Evolutionary conservation across 1,284 basidiomycete genomes (phyloP).

Genomic region (Bondarzewia mesenterica): DNA sequence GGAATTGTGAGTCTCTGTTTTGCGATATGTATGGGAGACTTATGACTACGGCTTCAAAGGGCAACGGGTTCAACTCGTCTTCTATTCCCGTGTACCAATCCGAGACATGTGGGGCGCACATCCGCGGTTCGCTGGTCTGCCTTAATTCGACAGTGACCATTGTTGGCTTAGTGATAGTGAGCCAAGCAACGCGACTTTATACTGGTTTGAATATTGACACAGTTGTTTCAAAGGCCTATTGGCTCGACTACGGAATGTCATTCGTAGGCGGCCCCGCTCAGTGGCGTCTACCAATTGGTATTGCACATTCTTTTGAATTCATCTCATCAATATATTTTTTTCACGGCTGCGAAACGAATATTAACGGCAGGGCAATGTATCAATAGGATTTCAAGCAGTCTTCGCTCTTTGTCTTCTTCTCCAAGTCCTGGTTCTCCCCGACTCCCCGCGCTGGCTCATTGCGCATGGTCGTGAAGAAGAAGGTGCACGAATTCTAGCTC

Average conservation of each 20-base stretch:
- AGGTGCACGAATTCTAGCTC: constrained; percentile 29
- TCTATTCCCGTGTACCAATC: constrained; percentile 37
- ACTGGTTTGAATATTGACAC: neutral
- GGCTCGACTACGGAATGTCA: constrained; percentile 38
- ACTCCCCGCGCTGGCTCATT: no score
- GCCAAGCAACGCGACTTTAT: constrained; percentile 3
- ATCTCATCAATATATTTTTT: no score
- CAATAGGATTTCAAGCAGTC: no score
- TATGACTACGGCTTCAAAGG: constrained; percentile 16
- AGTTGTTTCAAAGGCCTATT: constrained; percentile 27
- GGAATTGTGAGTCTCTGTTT: constrained; percentile 29
- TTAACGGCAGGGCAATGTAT: no score
- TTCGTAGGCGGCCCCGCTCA: constrained; percentile 28
- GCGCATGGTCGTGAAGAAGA: constrained; percentile 31
- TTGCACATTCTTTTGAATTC: no score
- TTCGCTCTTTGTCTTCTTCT: no score
- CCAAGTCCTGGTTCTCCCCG: no score
- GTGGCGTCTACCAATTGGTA: constrained; percentile 37
- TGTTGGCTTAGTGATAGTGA: constrained; percentile 36
- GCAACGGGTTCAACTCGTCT: constrained; percentile 41
- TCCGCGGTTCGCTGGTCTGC: constrained; percentile 38
- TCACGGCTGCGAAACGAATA: no score
- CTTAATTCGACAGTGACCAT: constrained; percentile 40
- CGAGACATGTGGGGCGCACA: constrained; percentile 35
- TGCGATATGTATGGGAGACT: no score